Conservation (phyloP, 306 rosid species). For the Glycyrrhiza uralensis region DNA sequence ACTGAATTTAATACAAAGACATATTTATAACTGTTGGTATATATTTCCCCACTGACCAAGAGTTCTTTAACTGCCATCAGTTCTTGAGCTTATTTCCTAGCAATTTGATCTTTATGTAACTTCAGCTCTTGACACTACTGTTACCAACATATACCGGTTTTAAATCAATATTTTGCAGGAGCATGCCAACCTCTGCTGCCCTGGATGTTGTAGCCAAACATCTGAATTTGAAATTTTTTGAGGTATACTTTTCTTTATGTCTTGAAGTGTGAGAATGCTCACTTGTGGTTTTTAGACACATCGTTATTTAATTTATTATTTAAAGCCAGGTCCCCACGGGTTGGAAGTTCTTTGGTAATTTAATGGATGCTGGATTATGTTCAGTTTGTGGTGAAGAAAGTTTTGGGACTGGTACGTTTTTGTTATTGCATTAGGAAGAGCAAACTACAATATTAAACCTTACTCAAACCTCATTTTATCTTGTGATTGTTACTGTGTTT, state of each 20-base stretch:
- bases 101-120: neutral
- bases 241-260: conserved; percentile 49
- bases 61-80: conserved; percentile 4
- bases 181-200: conserved; percentile 99
- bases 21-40: neutral
- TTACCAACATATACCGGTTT: conserved; percentile 1
- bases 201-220: conserved; percentile 95
- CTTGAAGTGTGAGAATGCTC: neutral
- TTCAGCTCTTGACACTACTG: neutral
- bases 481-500: conserved; percentile 26
- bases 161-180: conserved; percentile 52
- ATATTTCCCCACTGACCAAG: neutral
- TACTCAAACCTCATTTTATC: neutral
- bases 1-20: neutral
- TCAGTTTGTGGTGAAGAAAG: conserved; percentile 99
- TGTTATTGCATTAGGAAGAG: conserved; percentile 7
- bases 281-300: neutral
- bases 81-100: conserved; percentile 15
- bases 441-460: neutral
- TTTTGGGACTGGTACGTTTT: conserved; percentile 89
- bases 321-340: conserved; percentile 89
- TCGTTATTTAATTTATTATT: conserved; percentile 4
- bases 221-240: conserved; percentile 89
- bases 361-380: conserved; percentile 96
- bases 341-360: conserved; percentile 96